Evolutionary conservation across 176 grass and related monocot genomes (phyloP), one percentile per base, ranked within the genome.

Genomic region (Aegilops sharonensis): DNA sequence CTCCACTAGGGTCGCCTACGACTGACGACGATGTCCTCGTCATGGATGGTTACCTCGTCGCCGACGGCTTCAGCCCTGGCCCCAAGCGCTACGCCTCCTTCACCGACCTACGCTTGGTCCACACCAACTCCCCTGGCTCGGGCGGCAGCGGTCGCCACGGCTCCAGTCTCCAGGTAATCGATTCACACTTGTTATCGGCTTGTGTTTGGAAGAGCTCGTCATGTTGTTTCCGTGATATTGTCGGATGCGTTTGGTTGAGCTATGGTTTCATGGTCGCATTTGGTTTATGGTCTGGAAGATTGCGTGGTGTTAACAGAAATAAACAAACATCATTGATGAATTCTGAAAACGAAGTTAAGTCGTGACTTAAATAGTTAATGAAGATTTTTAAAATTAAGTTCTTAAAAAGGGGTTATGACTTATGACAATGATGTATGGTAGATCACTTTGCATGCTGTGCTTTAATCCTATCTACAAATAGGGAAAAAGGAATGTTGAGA

Each of bases 1-100:
- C 67, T 35, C 43, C 83, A 1, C 31, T 76, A 39, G 20, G 64
- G 5, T 56, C 72, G 15, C 54, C 54, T 40, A 62, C 69, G 11
- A 69, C 78, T 31, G 90, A 91, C 7, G 81, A 89, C 70, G 72
- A 81, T 61, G 84, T 84, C 12, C 40, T 89, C 24, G 65, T 89
- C 32, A 92, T 92, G 87, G 89, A 94, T 39, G 92, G 92, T 29
- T 84, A 83, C 34, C 87, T 89, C 69, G 29, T 91, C n/a, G 39
- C 57, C 68, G 82, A 47, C 56, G 69, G 56, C 14, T 75, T 50
- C 17, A 40, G n/a, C 37, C 74, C 66, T 24, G 21, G n/a, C 56
- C 20, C 74, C 75, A 42, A 23, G 23, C 32, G 32, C 75, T 48
- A 10, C 45, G 9, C 48, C 79, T 23, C 79, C 71, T 68, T 56